Evolutionary conservation across 1,284 basidiomycete species (phyloP), one percentile per base, ranked within the genome.

Genomic region (Meripilus lineatus): DNA sequence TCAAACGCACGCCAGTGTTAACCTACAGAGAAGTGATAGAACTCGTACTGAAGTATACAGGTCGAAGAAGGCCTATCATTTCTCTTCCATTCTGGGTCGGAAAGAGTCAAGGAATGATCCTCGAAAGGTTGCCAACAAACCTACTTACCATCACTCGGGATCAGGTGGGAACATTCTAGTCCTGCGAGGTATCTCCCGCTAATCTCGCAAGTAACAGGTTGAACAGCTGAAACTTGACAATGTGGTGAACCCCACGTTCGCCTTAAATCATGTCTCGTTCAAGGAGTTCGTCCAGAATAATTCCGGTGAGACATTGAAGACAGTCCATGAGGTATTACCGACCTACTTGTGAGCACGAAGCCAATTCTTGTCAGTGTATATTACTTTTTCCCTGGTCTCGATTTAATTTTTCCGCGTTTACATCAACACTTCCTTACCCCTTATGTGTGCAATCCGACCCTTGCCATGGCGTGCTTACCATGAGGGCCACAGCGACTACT

Each of bases 21-120:
- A 81, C 79, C 0, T 86, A 81, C 55, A 65, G 67, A 25, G 69
- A 86, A 52, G 65, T 87, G 15, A 84, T 87, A 77, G 56, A 79
- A 53, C 61, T 81, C 5, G 72, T 84, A 1, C 64, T 85, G 32
- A 62, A 68, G 45, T 72, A 80, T 51, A 75, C 71, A 14, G 59
- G 65, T 22, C 71, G 77, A 10, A 56, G 58, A 40, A 69, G 84
- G 15, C 72, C 76, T 0, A 74, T 86, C 40, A 40, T 87, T 8
- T 77, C 78, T 7, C 48, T 86, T 2, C 84, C 84, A 0, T 85
- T 75, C 58, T 61, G 63, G 26, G 47, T 85, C 20, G 84, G 84
- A 6, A 71, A 65, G 51, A 45, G 81, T 22, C 82, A 86, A 63
- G 84, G 74, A 2, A 66, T 69, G 20, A 56, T 87, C 33, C 56